Percentiles rank a stretch among this genome's conserved stretches.
Evolutionary conservation across 2,329 filamentous ascomycete genomes (phyloP).

Genomic region (Penicillium sp.): DNA sequence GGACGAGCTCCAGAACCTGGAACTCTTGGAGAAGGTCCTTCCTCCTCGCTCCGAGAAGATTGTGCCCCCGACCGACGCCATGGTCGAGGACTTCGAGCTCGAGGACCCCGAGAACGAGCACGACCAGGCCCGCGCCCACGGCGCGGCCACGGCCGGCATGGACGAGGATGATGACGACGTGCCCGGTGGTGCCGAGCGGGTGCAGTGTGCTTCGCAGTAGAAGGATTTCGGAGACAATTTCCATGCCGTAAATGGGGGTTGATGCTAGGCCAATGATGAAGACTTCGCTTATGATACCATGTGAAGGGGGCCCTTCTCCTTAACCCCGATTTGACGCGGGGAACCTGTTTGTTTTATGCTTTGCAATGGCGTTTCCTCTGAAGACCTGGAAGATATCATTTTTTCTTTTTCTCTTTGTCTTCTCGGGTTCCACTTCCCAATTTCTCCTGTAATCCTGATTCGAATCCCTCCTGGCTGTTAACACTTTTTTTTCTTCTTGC

Average conservation of each 20-base stretch:
- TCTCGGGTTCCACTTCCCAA: conserved; percentile 10
- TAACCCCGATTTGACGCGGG: conserved; percentile 16
- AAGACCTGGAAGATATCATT: conserved; percentile 27
- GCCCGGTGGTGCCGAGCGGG: conserved; percentile 42
- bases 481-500: background rate
- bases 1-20: conserved; percentile 60
- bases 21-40: conserved; percentile 74
- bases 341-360: conserved; percentile 22
- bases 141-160: conserved; percentile 49
- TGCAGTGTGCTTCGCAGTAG: conserved; percentile 48
- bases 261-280: conserved; percentile 23
- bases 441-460: conserved; percentile 14
- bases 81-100: conserved; percentile 81
- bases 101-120: conserved; percentile 71
- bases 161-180: conserved; percentile 62
- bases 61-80: conserved; percentile 67
- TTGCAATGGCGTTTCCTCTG: conserved; percentile 31
- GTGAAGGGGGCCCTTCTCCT: conserved; percentile 17
- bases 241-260: conserved; percentile 12
- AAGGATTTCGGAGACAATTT: conserved; percentile 9
- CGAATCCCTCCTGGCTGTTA: background rate
- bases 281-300: conserved; percentile 34
- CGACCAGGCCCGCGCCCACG: conserved; percentile 57
- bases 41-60: conserved; percentile 59
- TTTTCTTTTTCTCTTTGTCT: conserved; percentile 9